Conservation (phyloP, 78 protist genomes). For the Protostelium mycophagum region DNA sequence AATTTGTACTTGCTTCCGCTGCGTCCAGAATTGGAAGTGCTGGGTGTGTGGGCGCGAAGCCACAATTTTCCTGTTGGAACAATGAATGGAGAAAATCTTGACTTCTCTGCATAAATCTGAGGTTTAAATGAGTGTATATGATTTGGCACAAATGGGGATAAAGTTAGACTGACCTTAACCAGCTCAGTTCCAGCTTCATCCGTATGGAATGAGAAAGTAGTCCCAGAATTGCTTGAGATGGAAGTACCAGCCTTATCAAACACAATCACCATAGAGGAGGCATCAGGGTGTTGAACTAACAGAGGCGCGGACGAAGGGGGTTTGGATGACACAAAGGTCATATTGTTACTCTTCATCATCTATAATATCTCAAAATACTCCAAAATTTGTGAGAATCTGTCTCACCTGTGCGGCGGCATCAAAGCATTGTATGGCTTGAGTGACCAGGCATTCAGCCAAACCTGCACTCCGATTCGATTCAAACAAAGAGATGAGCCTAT, state of each 20-base stretch:
- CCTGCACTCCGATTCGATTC: neutral
- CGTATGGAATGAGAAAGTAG: neutral
- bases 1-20: neutral
- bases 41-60: neutral
- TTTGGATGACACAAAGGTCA: neutral
- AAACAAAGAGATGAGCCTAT: neutral
- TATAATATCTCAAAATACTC: too few species aligned
- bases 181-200: neutral
- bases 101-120: neutral
- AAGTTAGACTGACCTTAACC: neutral
- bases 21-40: neutral
- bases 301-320: neutral
- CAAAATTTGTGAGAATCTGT: too few species aligned
- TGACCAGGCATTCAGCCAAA: neutral
- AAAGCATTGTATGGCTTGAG: neutral
- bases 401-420: neutral
- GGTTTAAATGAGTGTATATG: neutral
- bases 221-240: neutral
- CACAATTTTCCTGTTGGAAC: neutral
- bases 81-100: neutral
- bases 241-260: neutral
- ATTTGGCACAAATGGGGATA: neutral
- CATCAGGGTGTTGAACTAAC: neutral
- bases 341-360: neutral
- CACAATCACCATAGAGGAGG: neutral